A percentile compares a stretch with the other conserved stretches of the same genome.
These are phyloP conservation scores for Davidsoniella australis DNA, from an alignment of 2,329 filamentous ascomycete species.

Conservation along the genomic window DNA sequence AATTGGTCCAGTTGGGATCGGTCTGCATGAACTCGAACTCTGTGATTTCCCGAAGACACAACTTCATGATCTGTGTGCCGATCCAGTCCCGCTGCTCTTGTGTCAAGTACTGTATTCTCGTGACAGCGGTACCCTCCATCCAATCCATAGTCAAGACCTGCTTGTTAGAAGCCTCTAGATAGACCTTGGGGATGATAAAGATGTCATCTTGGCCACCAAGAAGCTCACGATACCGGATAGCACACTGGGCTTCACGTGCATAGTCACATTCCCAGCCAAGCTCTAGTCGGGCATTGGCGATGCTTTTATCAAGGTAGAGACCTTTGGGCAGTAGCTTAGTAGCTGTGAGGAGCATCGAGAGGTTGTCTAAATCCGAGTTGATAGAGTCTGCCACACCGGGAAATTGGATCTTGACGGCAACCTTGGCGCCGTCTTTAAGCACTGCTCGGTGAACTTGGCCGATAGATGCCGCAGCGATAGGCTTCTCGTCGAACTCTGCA, in stretches of 20 bases:
- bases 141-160: conserved; percentile 88
- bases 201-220: conserved; percentile 47
- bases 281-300: conserved; percentile 82
- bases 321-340: conserved; percentile 81
- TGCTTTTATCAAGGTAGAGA: conserved; percentile 89
- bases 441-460: conserved; percentile 85
- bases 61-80: conserved; percentile 76
- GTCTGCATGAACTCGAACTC: conserved; percentile 99
- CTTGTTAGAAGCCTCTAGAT: conserved; percentile 61
- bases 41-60: conserved; percentile 82
- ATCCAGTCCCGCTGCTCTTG: conserved; percentile 91
- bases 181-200: conserved; percentile 67
- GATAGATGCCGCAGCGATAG: conserved; percentile 89
- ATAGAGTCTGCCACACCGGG: conserved; percentile 92
- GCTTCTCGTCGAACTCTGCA: conserved; percentile 69
- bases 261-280: conserved; percentile 98
- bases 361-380: conserved; percentile 87
- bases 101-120: conserved; percentile 55
- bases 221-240: conserved; percentile 56
- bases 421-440: conserved; percentile 54
- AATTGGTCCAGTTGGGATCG: conserved; percentile 99
- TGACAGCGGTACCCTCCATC: conserved; percentile 73
- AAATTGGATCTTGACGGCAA: conserved; percentile 96
- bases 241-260: conserved; percentile 68
- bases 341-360: conserved; percentile 77